These are phyloP conservation scores for Entonaema liquescens DNA, from an alignment of 495 filamentous ascomycete species.

Conservation along the genomic window DNA sequence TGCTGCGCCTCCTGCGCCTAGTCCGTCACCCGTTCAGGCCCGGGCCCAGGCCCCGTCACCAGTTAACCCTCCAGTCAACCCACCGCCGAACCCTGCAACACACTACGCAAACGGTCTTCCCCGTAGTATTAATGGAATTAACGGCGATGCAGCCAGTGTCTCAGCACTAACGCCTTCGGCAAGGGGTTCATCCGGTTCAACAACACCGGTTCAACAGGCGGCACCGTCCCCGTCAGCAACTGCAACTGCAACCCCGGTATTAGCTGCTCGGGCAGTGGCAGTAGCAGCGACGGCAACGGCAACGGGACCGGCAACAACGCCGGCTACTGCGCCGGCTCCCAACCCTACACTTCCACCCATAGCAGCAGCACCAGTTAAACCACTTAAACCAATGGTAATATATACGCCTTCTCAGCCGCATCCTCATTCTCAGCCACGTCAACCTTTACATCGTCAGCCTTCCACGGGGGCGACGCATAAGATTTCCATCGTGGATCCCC, in stretches of 20 bases:
- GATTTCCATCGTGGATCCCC: constrained; percentile 55
- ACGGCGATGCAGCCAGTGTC: constrained; percentile 11
- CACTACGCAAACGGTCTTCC: constrained; percentile 38
- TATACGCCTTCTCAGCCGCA: constrained; percentile 13
- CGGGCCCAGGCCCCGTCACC: neutral
- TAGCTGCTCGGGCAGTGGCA: neutral
- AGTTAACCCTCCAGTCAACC: constrained; percentile 11
- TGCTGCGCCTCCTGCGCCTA: constrained; percentile 10
- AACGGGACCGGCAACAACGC: neutral
- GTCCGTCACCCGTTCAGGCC: constrained; percentile 1
- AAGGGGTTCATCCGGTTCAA: neutral
- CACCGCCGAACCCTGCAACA: constrained; percentile 4
- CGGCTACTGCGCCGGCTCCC: neutral
- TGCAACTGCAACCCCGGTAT: neutral
- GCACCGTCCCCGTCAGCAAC: neutral
- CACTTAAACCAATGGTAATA: constrained; percentile 17
- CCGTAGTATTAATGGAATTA: constrained; percentile 37
- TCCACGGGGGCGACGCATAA: constrained; percentile 31
- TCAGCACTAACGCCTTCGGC: neutral
- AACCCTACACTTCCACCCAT: neutral
- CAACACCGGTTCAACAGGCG: constrained; percentile 19
- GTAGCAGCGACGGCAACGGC: neutral
- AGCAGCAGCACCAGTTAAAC: constrained; percentile 4
- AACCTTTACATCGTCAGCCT: constrained; percentile 9
- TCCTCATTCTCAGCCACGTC: constrained; percentile 1